These are phyloP conservation scores for Linum lewisii DNA, from an alignment of 345 rosid genomes.

Conservation along the genomic window DNA sequence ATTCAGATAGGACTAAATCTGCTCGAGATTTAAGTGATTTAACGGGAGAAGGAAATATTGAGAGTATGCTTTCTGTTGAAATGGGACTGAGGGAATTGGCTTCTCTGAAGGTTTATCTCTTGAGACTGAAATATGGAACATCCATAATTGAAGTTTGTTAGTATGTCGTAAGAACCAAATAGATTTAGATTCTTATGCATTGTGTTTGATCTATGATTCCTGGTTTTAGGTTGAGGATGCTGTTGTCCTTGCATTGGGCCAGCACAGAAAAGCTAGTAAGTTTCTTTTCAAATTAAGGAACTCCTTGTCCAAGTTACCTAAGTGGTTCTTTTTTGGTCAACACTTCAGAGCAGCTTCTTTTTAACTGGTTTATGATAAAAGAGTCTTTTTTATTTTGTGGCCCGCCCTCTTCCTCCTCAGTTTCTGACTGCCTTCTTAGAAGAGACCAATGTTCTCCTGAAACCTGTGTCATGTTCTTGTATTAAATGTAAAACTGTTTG, in stretches of 20 bases:
- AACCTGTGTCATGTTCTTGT: too few species aligned
- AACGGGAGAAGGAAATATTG: slow-evolving; percentile 96
- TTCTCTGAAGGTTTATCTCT: slow-evolving; percentile 61
- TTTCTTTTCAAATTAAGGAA: background rate
- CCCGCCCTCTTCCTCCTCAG: too few species aligned
- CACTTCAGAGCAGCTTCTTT: background rate
- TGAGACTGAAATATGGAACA: background rate
- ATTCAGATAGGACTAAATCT: slow-evolving; percentile 43
- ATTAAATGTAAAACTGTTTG: too few species aligned
- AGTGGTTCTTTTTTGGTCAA: background rate
- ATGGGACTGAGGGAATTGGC: slow-evolving; percentile 94
- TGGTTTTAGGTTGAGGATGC: slow-evolving; percentile 81
- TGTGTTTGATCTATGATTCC: slow-evolving; percentile 3
- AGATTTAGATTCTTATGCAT: background rate
- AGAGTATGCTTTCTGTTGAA: slow-evolving; percentile 95
- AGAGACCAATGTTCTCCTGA: too few species aligned
- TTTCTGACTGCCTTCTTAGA: too few species aligned
- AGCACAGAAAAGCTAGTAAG: slow-evolving; percentile 45
- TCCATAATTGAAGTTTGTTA: slow-evolving; percentile 6
- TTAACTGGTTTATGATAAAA: too few species aligned
- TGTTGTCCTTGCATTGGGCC: slow-evolving; percentile 59
- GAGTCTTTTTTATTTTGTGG: too few species aligned
- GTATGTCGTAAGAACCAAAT: background rate
- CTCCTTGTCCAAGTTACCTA: background rate
- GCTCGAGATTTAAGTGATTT: slow-evolving; percentile 60